phyloP scores from a whole-genome alignment of 2,329 filamentous ascomycete genomes.

The Penicillium oxalicum region DNA sequence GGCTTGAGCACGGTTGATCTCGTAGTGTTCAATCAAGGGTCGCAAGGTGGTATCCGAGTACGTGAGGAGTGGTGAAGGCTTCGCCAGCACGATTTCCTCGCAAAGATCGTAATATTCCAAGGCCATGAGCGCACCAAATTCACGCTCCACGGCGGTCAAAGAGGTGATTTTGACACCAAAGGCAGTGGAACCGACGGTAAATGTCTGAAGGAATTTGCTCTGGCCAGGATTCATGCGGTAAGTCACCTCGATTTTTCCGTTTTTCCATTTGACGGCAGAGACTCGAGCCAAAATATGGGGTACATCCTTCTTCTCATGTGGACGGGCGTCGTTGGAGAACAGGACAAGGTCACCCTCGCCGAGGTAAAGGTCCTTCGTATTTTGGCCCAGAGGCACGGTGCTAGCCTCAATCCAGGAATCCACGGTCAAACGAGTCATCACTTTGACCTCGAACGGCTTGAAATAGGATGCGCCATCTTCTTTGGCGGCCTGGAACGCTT shows the following conservation, averaged over 20 bases:
- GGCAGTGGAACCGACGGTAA: conserved; percentile 65
- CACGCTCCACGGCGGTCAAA: conserved; percentile 88
- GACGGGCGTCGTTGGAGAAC: conserved; percentile 67
- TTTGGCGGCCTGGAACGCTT: conserved; percentile 81
- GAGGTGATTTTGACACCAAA: conserved; percentile 80
- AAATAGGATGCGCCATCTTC: conserved; percentile 65
- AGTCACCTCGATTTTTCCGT: conserved; percentile 72
- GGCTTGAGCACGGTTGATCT: conserved; percentile 81
- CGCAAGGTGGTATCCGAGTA: conserved; percentile 70
- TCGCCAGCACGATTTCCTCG: conserved; percentile 81
- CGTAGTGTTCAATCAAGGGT: conserved; percentile 67
- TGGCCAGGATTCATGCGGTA: conserved; percentile 67
- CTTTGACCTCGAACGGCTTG: conserved; percentile 78
- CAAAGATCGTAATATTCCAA: conserved; percentile 94
- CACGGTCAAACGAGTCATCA: conserved; percentile 80
- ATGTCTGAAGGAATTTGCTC: conserved; percentile 56
- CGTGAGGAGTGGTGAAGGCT: conserved; percentile 78
- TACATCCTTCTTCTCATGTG: conserved; percentile 58
- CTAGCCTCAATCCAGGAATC: conserved; percentile 91
- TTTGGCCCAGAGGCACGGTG: conserved; percentile 66
- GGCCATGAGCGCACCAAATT: conserved; percentile 86
- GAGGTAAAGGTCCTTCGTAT: conserved; percentile 66
- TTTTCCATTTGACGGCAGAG: conserved; percentile 72
- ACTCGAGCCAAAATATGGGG: conserved; percentile 84
- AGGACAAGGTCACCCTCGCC: conserved; percentile 85